Evolutionary conservation across 768 basidiomycete species (phyloP).

Genomic region (Leccinum incarnatum): DNA sequence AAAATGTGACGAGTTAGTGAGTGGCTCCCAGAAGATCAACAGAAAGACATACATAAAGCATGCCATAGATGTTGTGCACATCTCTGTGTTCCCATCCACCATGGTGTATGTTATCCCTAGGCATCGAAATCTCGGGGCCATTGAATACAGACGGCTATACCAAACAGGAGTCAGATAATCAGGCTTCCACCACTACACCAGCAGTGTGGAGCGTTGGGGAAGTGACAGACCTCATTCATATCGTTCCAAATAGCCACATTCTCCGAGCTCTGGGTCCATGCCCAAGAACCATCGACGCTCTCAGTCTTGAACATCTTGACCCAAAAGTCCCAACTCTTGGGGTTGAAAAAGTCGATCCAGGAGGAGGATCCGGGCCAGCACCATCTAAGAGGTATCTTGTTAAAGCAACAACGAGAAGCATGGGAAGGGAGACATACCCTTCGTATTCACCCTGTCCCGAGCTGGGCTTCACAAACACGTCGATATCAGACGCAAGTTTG

Average conservation of each 20-base stretch:
- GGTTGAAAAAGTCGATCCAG: conserved; percentile 98
- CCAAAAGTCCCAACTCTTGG: conserved; percentile 89
- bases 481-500: conserved; percentile 78
- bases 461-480: conserved; percentile 76
- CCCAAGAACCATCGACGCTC: conserved; percentile 54
- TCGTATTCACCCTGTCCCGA: conserved; percentile 85
- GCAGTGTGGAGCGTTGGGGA: neutral
- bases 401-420: neutral
- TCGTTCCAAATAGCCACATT: conserved; percentile 97
- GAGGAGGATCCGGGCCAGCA: conserved; percentile 97
- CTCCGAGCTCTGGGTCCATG: conserved; percentile 78
- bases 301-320: conserved; percentile 71
- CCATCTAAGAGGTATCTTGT: conserved; percentile 46
- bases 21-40: neutral
- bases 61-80: conserved; percentile 95
- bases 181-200: neutral
- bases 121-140: conserved; percentile 91
- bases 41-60: conserved; percentile 69
- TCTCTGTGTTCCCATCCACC: conserved; percentile 99
- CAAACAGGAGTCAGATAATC: conserved; percentile 2
- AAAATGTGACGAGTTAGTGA: neutral
- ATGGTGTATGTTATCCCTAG: conserved; percentile 74
- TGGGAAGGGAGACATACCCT: conserved; percentile 40
- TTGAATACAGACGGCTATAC: conserved; percentile 95
- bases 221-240: conserved; percentile 85